Conservation (phyloP, 1,139 yeast genomes). For the Candida sp. region DNA sequence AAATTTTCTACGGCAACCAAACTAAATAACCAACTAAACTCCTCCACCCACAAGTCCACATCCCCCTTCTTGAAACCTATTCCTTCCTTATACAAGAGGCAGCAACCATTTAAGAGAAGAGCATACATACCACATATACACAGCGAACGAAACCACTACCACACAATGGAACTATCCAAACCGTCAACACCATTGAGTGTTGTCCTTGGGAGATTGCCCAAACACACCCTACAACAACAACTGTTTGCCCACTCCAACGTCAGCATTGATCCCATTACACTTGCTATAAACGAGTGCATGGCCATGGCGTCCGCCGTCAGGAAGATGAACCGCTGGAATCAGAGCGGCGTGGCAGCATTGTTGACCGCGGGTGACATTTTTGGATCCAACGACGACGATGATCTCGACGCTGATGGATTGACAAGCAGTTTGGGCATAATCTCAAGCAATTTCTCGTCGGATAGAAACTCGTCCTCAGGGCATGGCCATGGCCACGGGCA, state of each 20-base stretch:
- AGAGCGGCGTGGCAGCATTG: constrained; percentile 89
- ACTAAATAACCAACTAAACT: background rate
- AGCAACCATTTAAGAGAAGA: background rate
- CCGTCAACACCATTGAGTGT: constrained; percentile 5
- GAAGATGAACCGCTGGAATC: constrained; percentile 79
- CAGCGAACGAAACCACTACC: background rate
- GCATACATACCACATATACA: background rate
- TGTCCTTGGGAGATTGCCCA: constrained; percentile 1
- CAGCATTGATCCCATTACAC: constrained; percentile 79
- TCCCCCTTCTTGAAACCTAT: too few species aligned
- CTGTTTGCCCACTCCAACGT: constrained; percentile 12
- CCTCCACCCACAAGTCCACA: background rate
- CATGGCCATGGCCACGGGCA: background rate
- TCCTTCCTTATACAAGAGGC: background rate
- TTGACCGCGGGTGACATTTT: constrained; percentile 62
- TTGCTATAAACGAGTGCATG: constrained; percentile 89
- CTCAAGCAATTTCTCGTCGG: constrained; percentile 9
- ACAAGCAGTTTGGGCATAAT: constrained; percentile 29
- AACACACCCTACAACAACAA: constrained; percentile 1
- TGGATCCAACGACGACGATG: constrained; percentile 19
- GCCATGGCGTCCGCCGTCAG: constrained; percentile 91
- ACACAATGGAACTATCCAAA: constrained; percentile 4
- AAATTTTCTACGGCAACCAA: background rate
- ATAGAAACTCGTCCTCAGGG: background rate
- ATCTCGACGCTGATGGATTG: constrained; percentile 35